phyloP scores from a whole-genome alignment of 371 early-diverging fungal genomes.

The Syncephalastrum sp. region DNA sequence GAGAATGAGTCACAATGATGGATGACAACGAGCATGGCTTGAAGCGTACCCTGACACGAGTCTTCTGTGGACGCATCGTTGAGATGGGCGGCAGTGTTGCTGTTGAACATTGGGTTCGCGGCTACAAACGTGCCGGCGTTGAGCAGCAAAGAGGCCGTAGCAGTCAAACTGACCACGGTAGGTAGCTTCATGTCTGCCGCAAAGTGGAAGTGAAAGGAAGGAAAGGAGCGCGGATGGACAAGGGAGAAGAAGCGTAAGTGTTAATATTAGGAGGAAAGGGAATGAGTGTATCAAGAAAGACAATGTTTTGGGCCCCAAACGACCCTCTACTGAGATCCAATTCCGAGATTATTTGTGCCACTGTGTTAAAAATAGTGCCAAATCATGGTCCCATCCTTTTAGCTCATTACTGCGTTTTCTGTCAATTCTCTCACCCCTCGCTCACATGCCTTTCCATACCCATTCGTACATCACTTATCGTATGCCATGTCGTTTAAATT shows the following conservation, averaged over 20 bases:
- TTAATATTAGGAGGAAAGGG: background rate
- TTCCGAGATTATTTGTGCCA: no score
- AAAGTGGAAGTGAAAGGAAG: constrained; percentile 6
- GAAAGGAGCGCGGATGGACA: constrained; percentile 4
- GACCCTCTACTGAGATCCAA: no score
- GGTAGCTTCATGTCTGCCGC: constrained; percentile 31
- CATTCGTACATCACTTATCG: no score
- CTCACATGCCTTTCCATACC: no score
- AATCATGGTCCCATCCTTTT: no score
- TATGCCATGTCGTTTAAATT: no score
- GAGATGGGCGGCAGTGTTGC: constrained; percentile 16
- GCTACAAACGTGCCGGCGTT: constrained; percentile 37
- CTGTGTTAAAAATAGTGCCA: no score
- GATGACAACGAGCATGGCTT: background rate
- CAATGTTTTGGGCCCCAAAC: no score
- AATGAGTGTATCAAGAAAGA: constrained; percentile 4
- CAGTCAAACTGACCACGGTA: constrained; percentile 31
- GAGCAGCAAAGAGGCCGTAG: constrained; percentile 32
- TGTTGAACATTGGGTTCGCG: constrained; percentile 40
- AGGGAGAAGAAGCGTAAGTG: background rate
- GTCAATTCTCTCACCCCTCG: no score
- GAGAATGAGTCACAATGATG: background rate
- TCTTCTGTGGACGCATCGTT: constrained; percentile 18
- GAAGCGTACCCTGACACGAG: constrained; percentile 13
- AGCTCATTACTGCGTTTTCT: no score